Evolutionary conservation across 305 asterid species (phyloP).

Genomic region (Fraxinus platypoda): DNA sequence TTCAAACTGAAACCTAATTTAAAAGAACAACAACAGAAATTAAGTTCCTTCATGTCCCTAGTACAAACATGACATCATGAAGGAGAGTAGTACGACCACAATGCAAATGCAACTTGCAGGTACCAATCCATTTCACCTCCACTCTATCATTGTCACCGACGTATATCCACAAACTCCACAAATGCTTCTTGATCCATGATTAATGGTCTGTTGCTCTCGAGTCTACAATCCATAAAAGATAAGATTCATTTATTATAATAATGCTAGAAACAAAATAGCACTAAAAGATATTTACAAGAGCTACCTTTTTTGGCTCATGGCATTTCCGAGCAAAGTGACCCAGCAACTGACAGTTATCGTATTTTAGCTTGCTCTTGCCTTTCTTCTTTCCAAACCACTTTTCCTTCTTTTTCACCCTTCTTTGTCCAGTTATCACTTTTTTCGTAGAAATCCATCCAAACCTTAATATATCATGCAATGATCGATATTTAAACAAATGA

Average conservation of each 20-base stretch:
- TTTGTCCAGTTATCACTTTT: no score
- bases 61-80: neutral
- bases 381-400: no score
- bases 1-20: no score
- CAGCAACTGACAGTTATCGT: no score
- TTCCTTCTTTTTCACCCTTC: no score
- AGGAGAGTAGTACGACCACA: neutral
- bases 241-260: no score
- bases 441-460: no score
- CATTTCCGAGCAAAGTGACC: neutral
- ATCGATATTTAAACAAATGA: no score
- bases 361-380: neutral
- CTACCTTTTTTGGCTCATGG: neutral
- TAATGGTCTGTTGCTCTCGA: neutral
- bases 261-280: neutral
- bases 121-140: neutral
- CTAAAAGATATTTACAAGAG: neutral
- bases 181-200: neutral
- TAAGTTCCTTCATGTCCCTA: neutral
- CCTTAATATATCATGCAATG: no score
- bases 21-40: neutral
- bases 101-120: neutral
- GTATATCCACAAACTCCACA: neutral
- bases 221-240: neutral
- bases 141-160: neutral